phyloP scores from a whole-genome alignment of 1,139 yeast genomes.

The Cylindricascospora bacillispora region DNA sequence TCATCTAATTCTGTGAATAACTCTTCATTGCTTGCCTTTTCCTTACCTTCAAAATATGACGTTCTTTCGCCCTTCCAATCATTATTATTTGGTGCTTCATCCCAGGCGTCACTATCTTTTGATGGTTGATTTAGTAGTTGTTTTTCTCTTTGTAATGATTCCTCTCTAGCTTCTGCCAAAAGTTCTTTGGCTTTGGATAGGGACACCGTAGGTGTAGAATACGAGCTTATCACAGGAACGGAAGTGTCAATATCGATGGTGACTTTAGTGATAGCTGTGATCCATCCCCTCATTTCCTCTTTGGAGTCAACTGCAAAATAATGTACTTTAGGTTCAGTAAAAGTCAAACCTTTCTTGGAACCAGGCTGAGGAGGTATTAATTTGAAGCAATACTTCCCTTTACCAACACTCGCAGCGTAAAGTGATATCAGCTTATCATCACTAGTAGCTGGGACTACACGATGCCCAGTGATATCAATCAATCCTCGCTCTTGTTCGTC shows the following conservation, averaged over 20 bases:
- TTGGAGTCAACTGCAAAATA: slow-evolving; percentile 87
- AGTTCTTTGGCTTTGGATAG: slow-evolving; percentile 76
- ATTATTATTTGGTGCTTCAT: too few relatives aligned
- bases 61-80: too few relatives aligned
- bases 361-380: slow-evolving; percentile 98
- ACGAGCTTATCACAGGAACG: slow-evolving; percentile 83
- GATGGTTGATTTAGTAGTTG: too few relatives aligned
- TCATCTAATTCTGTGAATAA: too few relatives aligned
- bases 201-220: slow-evolving; percentile 87
- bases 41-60: too few relatives aligned
- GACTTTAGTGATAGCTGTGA: slow-evolving; percentile 87
- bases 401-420: slow-evolving; percentile 90
- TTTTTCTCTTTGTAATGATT: too few relatives aligned
- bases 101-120: too few relatives aligned
- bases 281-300: slow-evolving; percentile 91
- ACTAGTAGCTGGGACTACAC: slow-evolving; percentile 62
- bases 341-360: slow-evolving; percentile 83
- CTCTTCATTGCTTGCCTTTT: too few relatives aligned
- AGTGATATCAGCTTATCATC: slow-evolving; percentile 71
- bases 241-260: slow-evolving; percentile 91
- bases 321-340: slow-evolving; percentile 91
- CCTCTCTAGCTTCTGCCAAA: slow-evolving; percentile 68
- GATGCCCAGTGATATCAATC: slow-evolving; percentile 90
- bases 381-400: slow-evolving; percentile 85
- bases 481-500: slow-evolving; percentile 82